These are phyloP conservation scores for Sugiyamaella xylanicola DNA, from an alignment of 1,139 yeast genomes.

Conservation along the genomic window DNA sequence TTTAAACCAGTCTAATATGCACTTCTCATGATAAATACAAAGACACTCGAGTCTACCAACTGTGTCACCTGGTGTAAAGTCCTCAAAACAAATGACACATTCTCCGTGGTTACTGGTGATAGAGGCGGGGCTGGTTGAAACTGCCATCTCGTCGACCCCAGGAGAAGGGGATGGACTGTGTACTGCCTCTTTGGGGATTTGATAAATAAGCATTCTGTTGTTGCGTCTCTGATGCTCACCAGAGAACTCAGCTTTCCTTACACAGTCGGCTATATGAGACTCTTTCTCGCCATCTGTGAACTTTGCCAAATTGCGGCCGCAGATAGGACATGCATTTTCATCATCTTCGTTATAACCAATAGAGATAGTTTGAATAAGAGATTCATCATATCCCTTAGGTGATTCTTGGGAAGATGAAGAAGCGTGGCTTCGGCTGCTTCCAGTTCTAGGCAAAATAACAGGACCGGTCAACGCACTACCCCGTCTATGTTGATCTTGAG, in stretches of 20 bases:
- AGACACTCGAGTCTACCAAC: slow-evolving; percentile 93
- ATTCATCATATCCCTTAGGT: slow-evolving; percentile 28
- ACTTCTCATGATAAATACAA: slow-evolving; percentile 88
- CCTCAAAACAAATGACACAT: slow-evolving; percentile 93
- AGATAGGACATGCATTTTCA: slow-evolving; percentile 56
- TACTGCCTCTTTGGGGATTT: slow-evolving; percentile 55
- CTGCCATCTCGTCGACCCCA: neutral
- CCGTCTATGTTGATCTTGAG: slow-evolving; percentile 9
- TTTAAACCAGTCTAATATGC: slow-evolving; percentile 89
- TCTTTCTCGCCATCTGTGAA: slow-evolving; percentile 55
- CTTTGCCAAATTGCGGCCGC: slow-evolving; percentile 46
- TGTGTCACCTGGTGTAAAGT: slow-evolving; percentile 78
- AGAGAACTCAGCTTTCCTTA: slow-evolving; percentile 65
- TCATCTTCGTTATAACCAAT: slow-evolving; percentile 39
- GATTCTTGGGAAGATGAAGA: slow-evolving; percentile 1
- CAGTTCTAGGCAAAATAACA: neutral
- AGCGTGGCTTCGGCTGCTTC: slow-evolving; percentile 1
- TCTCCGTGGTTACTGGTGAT: slow-evolving; percentile 47
- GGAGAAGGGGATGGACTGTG: neutral
- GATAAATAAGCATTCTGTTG: slow-evolving; percentile 85
- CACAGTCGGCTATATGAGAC: slow-evolving; percentile 68
- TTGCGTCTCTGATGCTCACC: slow-evolving; percentile 51
- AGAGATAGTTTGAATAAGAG: slow-evolving; percentile 38
- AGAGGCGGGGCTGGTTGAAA: slow-evolving; percentile 15
- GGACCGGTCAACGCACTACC: slow-evolving; percentile 5